Evolutionary conservation across 208 protist species (phyloP), one percentile per base, ranked within the genome.

Genomic region (Angomonas ambiguus): DNA sequence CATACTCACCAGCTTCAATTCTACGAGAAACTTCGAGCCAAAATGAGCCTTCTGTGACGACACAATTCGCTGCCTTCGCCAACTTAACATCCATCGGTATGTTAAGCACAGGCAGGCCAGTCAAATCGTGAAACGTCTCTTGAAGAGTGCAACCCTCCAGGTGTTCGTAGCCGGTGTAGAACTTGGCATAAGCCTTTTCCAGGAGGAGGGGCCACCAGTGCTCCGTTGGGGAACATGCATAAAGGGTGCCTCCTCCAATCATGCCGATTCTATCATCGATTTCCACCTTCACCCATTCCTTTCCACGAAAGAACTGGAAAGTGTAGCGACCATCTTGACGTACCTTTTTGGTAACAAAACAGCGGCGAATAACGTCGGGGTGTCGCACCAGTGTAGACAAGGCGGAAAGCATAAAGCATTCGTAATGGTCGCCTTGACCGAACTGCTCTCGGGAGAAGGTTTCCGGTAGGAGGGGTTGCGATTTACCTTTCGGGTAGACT

Each of bases 171-270:
- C 56, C 67, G 42, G 70, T 80, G 75, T 92, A 88, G 77, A 96
- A 92, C 71, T 96, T 96, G 41, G 90, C 90, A 70, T 96, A 96
- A 30, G 90, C 90, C 82, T 96, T 96, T 76, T 96, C 87, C 59
- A 96, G 76, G 66, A 96, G 73, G 48, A 93, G 74, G 30, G 90
- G 87, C 77, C 85, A 96, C 82, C 82, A 90, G 60, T 88, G 85
- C 64, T 79, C 69, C 13, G 76, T 85, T 10, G 85, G 87, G 2
- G 82, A 88, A 2, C 70, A 83, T 65, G 68, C 79, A 65, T 91
- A 88, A 11, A 87, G 67, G 22, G 81, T 77, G 1, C 71, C 72
- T 25, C 74, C 75, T 27, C 77, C 76, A 45, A 86, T 74, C 24
- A 86, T 31, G 0, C 83, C 69, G n/a, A 93, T 84, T 30, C 56